Base-by-base conservation (phyloP, 306 rosid species). In the Trifolium repens region DNA sequence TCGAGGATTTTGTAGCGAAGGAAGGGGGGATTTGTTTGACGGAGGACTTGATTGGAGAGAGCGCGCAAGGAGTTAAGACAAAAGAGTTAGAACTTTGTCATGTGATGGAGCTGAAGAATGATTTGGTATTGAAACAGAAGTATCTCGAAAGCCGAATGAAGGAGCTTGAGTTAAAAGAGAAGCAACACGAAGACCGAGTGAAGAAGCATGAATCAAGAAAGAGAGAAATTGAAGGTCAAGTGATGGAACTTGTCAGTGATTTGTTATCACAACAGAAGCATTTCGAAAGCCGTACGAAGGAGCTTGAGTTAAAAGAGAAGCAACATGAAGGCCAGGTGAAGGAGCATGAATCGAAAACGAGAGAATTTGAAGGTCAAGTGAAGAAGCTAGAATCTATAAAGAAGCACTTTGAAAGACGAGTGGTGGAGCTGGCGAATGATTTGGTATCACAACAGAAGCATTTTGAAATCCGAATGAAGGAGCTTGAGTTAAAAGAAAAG, bases 131-230 rank as follows among this genome's bases (percentile, higher is more conserved):
- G 4, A 43, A 53, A 43, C 42, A 77, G 50, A 26, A n/a, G 5
- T 26, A 77, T 6, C 43, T n/a, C 19, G 75, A 43, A 57, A 19
- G 14, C 5, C 37, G 2, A 12, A 44, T 17, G 6, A 44, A 67
- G 67, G 64, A 83, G 34, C 57, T 75, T 6, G 35, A 66, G 16
- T 24, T 67, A 47, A 37, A 74, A 27, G 68, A 71, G 80, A 55
- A 71, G 40, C 61, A 78, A 19, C 3, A 66, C 57, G 78, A 81
- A 34, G 76, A 57, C 1, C 30, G 61, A 10, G 9, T 63, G 44
- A 64, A 67, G 50, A 55, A 83, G n/a, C 55, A 76, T 69, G 80
- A 65, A 24, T 60, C 49, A 53, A 70, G 37, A 13, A 81, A 82
- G 71, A 42, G 43, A n/a, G 35, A 66, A 11, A 42, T 40, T 65